phyloP scores from a whole-genome alignment of 2,329 filamentous ascomycete genomes.

The Fusarium tricinctum region DNA sequence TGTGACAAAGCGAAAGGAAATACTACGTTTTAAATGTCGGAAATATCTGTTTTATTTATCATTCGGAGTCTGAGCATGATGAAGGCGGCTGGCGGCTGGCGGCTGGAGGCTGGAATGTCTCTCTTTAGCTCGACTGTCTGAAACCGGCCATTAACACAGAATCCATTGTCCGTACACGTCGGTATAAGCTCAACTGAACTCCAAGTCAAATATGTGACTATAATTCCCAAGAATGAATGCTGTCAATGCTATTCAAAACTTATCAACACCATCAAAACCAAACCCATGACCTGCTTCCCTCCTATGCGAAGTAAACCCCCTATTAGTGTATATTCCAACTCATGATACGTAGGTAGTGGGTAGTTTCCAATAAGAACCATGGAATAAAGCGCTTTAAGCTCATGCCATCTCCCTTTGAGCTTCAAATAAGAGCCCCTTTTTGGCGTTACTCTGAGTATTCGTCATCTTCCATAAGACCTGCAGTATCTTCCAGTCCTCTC shows the following conservation, averaged over 20 bases:
- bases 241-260: slow-evolving; percentile 20
- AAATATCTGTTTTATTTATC: slow-evolving; percentile 5
- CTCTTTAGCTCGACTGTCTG: slow-evolving; percentile 39
- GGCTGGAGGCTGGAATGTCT: slow-evolving; percentile 43
- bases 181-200: neutral
- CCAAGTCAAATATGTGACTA: neutral
- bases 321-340: slow-evolving; percentile 27
- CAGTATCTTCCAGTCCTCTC: slow-evolving; percentile 75
- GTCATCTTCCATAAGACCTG: slow-evolving; percentile 64
- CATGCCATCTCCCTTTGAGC: slow-evolving; percentile 13
- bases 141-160: slow-evolving; percentile 38
- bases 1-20: neutral
- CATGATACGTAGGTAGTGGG: slow-evolving; percentile 5
- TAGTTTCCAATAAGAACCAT: slow-evolving; percentile 4
- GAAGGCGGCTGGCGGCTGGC: slow-evolving; percentile 31
- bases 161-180: slow-evolving; percentile 17
- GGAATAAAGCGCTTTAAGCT: neutral
- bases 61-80: slow-evolving; percentile 12
- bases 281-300: slow-evolving; percentile 17
- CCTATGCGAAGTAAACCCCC: slow-evolving; percentile 9
- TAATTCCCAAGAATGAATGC: slow-evolving; percentile 4
- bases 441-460: slow-evolving; percentile 51
- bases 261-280: slow-evolving; percentile 2
- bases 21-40: neutral
- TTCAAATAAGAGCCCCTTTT: slow-evolving; percentile 2